Evolutionary conservation across 2,329 filamentous ascomycete genomes (phyloP).

Genomic region (Monosporascus sp.): DNA sequence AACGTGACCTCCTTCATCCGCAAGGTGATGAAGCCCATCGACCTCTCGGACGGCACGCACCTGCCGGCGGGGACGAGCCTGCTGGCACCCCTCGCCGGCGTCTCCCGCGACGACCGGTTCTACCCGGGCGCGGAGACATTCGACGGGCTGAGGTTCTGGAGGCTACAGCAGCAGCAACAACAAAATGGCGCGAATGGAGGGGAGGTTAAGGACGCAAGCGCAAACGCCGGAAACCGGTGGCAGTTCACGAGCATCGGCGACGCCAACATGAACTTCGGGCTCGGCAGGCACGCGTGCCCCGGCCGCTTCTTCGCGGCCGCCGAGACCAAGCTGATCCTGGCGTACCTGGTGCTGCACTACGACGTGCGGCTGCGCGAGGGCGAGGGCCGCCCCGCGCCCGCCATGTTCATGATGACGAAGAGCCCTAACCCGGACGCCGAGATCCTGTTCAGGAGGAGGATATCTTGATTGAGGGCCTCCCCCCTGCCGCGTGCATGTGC

Average conservation of each 20-base stretch:
- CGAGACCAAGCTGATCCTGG: slow-evolving; percentile 41
- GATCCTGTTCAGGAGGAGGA: slow-evolving; percentile 22
- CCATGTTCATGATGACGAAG: slow-evolving; percentile 31
- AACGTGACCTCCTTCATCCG: slow-evolving; percentile 41
- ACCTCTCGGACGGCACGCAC: slow-evolving; percentile 49
- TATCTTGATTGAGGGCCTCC: neutral
- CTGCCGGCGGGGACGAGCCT: slow-evolving; percentile 40
- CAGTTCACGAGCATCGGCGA: slow-evolving; percentile 33
- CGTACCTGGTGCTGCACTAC: slow-evolving; percentile 35
- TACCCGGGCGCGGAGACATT: slow-evolving; percentile 32
- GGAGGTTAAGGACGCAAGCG: slow-evolving; percentile 8
- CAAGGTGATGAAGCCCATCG: slow-evolving; percentile 45
- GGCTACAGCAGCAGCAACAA: slow-evolving; percentile 24
- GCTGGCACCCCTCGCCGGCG: slow-evolving; percentile 33
- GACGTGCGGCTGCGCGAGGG: slow-evolving; percentile 30
- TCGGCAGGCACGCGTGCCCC: slow-evolving; percentile 36
- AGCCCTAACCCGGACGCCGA: slow-evolving; percentile 27
- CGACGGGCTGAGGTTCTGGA: slow-evolving; percentile 35
- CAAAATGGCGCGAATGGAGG: slow-evolving; percentile 1
- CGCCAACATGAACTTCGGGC: slow-evolving; percentile 32
- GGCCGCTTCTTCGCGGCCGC: slow-evolving; percentile 41
- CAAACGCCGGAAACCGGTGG: slow-evolving; percentile 8
- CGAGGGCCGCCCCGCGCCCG: slow-evolving; percentile 19
- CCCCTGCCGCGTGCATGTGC: neutral
- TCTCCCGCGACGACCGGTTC: slow-evolving; percentile 32